Conservation (phyloP, 805 yeast genomes). For the Naumovozyma dairenensis region DNA sequence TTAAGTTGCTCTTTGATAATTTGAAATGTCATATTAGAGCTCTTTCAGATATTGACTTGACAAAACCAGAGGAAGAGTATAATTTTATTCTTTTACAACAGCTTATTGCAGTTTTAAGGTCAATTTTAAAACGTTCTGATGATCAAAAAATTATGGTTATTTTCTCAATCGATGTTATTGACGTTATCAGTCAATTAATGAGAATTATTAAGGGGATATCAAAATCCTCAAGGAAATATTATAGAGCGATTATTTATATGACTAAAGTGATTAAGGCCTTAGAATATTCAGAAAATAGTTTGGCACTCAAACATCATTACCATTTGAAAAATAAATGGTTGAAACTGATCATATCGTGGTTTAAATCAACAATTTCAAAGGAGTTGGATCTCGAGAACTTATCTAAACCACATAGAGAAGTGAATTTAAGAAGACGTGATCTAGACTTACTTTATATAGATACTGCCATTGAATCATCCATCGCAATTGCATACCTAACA, state of each 20-base stretch:
- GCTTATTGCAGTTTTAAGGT: conserved; percentile 35
- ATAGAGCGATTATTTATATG: conserved; percentile 20
- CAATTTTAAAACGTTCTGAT: conserved; percentile 24
- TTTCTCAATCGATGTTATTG: conserved; percentile 25
- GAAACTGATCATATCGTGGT: conserved; percentile 40
- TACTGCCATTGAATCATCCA: conserved; percentile 49
- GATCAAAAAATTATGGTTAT: conserved; percentile 18
- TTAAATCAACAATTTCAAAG: conserved; percentile 38
- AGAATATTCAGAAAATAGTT: conserved; percentile 13
- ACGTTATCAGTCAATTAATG: conserved; percentile 24
- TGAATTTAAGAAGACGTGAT: conserved; percentile 30
- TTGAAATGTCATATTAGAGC: conserved; percentile 30
- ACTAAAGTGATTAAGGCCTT: conserved; percentile 21
- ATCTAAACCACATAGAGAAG: conserved; percentile 22
- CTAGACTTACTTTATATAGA: conserved; percentile 41
- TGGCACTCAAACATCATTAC: conserved; percentile 33
- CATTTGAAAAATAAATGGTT: conserved; percentile 38
- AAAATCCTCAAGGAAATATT: conserved; percentile 11
- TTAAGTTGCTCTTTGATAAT: conserved; percentile 36
- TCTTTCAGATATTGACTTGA: conserved; percentile 14
- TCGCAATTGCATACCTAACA: conserved; percentile 44
- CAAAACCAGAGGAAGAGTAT: conserved; percentile 10
- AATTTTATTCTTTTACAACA: conserved; percentile 37
- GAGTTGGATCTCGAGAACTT: conserved; percentile 25
- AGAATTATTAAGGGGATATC: conserved; percentile 13